Conservation (phyloP, 495 filamentous ascomycete genomes). For the Penicillium canariense region DNA sequence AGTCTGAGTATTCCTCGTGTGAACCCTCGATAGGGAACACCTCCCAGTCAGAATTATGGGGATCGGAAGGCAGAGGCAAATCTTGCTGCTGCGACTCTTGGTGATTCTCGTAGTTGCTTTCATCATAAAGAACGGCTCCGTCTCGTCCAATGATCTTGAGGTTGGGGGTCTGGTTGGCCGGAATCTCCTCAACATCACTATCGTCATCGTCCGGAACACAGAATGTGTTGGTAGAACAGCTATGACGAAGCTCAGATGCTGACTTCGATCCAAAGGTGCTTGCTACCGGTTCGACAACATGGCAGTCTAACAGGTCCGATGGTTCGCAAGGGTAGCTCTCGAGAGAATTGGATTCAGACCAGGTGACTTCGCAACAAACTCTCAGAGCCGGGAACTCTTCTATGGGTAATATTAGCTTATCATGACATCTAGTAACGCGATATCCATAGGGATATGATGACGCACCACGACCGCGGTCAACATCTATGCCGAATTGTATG, state of each 20-base stretch:
- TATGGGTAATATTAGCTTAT: conserved; percentile 15
- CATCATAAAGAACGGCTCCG: neutral
- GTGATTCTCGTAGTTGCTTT: neutral
- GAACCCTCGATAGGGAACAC: neutral
- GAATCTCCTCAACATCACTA: conserved; percentile 26
- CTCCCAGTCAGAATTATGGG: neutral
- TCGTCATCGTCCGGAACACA: conserved; percentile 49
- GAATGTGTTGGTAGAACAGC: conserved; percentile 39
- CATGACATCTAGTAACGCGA: neutral
- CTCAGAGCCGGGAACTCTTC: conserved; percentile 40
- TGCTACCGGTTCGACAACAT: neutral
- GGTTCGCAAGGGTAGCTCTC: neutral
- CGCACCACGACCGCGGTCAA: conserved; percentile 49
- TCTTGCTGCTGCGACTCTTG: neutral
- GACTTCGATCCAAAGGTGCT: neutral
- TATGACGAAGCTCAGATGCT: conserved; percentile 1
- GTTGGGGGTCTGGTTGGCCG: neutral
- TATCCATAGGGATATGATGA: conserved; percentile 8
- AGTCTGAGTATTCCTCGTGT: neutral
- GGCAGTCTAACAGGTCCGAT: neutral
- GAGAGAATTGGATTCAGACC: conserved; percentile 14
- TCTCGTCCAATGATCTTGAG: neutral
- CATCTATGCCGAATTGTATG: conserved; percentile 54
- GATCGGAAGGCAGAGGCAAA: neutral
- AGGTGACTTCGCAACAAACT: conserved; percentile 37